phyloP scores from a whole-genome alignment of 345 rosid species.

The Arabidopsis suecica region DNA sequence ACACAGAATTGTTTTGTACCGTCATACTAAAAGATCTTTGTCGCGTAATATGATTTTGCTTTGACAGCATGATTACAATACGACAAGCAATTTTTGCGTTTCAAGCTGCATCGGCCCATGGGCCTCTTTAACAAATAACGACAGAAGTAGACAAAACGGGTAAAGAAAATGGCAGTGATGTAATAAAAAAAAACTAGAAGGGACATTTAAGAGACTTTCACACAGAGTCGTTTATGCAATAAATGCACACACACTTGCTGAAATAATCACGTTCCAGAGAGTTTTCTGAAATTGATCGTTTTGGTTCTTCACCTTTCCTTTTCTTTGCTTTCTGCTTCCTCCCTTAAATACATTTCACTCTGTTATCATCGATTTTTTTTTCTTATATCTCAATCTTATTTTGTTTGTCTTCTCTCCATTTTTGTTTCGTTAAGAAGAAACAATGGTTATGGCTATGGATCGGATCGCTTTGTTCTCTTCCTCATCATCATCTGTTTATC shows the following conservation, averaged over 20 bases:
- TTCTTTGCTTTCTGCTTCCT: conserved; percentile 4
- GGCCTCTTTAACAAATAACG: neutral
- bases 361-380: conserved; percentile 40
- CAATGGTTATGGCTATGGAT: conserved; percentile 37
- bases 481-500: conserved; percentile 32
- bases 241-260: conserved; percentile 13
- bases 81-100: neutral
- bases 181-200: conserved; percentile 5
- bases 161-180: conserved; percentile 18
- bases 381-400: neutral
- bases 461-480: conserved; percentile 38
- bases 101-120: neutral
- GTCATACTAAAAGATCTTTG: conserved; percentile 1
- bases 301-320: conserved; percentile 21
- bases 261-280: conserved; percentile 18
- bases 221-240: neutral
- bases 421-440: neutral
- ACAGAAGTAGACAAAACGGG: neutral
- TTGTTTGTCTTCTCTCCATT: neutral
- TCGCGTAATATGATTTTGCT: conserved; percentile 14
- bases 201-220: neutral
- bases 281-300: conserved; percentile 29
- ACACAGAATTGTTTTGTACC: neutral
- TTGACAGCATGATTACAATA: neutral
- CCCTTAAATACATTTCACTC: conserved; percentile 34